Evolutionary conservation across 768 basidiomycete genomes (phyloP), one percentile per base, ranked within the genome.

Genomic region (Mrakia frigida): DNA sequence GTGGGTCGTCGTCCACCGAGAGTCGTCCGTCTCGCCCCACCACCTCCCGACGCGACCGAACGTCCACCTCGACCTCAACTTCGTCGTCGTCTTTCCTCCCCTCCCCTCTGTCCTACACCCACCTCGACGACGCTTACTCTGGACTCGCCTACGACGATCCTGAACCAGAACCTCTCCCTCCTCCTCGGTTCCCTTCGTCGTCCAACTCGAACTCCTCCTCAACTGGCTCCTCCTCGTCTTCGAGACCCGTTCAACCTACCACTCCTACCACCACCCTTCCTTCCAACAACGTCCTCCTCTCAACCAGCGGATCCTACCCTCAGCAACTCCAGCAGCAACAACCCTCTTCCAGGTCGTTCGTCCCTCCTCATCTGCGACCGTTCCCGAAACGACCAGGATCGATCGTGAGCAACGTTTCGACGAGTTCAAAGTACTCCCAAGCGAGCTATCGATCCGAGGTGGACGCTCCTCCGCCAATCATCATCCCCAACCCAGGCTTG

Each of bases 61-160:
- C 28, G 5, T 41, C 53, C 35, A 14, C n/a, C n/a, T n/a, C n/a
- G n/a, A n/a, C n/a, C n/a, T n/a, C n/a, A n/a, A n/a, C n/a, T n/a
- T n/a, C n/a, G n/a, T n/a, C n/a, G n/a, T n/a, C 65, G 35, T 41
- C 67, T 3, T 56, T 39, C 61, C 21, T 39, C 5, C 33, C 67
- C 9, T 59, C 50, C 2, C 74, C 74, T 11, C 39, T 68, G 52
- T 61, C 70, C 28, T 70, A 67, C 18, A 39, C 68, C 11, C 39
- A 31, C 41, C 52, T 73, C 21, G 76, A 77, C 37, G 76, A 77
- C 37, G 76, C 76, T 9, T 77, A 77, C 61, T 60, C 28, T 56
- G 74, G 74, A 9, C 56, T 75, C 16, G 43, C 35, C 10, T 53
- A 75, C n/a, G 74, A 75, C 52, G 74, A 75, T 11, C 46, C 46